Evolutionary conservation across 495 filamentous ascomycete genomes (phyloP), one percentile per base, ranked within the genome.

Genomic region (Aspergillus haitiensis): DNA sequence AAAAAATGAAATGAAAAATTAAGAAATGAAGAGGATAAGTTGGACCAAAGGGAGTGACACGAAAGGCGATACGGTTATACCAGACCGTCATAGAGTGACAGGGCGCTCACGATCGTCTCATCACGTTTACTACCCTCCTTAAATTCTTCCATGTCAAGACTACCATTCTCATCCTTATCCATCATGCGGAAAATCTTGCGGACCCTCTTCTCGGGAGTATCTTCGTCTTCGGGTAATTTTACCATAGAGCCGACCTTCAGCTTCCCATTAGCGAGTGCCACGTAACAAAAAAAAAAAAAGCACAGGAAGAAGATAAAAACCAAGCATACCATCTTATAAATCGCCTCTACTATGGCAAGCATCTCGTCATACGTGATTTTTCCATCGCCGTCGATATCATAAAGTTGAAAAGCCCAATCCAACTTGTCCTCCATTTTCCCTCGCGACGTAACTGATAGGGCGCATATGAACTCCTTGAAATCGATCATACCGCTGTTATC

Each of bases 391-490:
- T 98, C 94, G 67, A 98, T 98, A 76, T 98, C 94, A 75, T 98
- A 98, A 69, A 98, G 83, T 76, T 98, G 95, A 78, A 98, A 98
- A 16, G 94, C 94, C 94, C 94, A 98, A 72, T 98, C 95, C 55
- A 98, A 83, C 74, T 98, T 98, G 74, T 98, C 94, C 80, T 98
- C 95, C 91, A 98, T 93, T 80, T 96, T 94, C 61, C 94, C 94
- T 45, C 95, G 85, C 67, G 90, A 95, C 13, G 94, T 98, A 66
- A 98, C 95, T 71, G 92, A 97, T 46, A 98, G 78, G 18, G 94
- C 95, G 78, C 95, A 97, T 75, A 98, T 98, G 76, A 98, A 98
- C 73, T 98, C 95, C 72, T 98, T 98, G 77, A 98, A 98, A 81
- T 98, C 94, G 71, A 98, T 98, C 58, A 90, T 91, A 56, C 94